Evolutionary conservation across 805 yeast genomes (phyloP).

Genomic region (Scheffersomyces ergatensis): DNA sequence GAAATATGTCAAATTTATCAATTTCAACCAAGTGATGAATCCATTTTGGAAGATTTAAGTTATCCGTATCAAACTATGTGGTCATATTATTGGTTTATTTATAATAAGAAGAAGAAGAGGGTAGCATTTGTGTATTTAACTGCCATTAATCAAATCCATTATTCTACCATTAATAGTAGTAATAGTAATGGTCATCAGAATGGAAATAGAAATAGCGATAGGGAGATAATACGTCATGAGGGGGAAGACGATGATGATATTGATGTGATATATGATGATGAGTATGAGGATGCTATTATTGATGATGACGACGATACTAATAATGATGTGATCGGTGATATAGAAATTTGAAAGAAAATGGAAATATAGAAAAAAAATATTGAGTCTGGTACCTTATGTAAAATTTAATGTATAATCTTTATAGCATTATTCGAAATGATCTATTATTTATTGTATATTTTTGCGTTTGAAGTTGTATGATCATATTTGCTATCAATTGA

Average conservation of each 20-base stretch:
- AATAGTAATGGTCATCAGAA: slow-evolving; percentile 10
- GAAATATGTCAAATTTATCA: slow-evolving; percentile 62
- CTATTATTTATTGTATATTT: no score
- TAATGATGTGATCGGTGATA: slow-evolving; percentile 35
- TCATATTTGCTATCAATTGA: no score
- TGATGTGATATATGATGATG: slow-evolving; percentile 22
- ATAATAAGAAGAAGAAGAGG: slow-evolving; percentile 86
- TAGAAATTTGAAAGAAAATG: slow-evolving; percentile 25
- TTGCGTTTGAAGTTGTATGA: no score
- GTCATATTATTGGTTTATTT: slow-evolving; percentile 87
- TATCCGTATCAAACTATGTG: slow-evolving; percentile 53
- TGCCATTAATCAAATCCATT: slow-evolving; percentile 40
- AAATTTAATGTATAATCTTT: no score
- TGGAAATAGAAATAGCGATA: slow-evolving; percentile 8
- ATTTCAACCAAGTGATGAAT: slow-evolving; percentile 57
- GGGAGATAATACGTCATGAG: slow-evolving; percentile 10
- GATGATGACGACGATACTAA: slow-evolving; percentile 21
- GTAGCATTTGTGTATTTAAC: slow-evolving; percentile 82
- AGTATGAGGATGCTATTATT: slow-evolving; percentile 19
- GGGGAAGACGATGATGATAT: slow-evolving; percentile 24
- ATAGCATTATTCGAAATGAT: no score
- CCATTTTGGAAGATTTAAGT: slow-evolving; percentile 59
- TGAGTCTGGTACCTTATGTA: no score
- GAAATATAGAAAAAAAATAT: no score
- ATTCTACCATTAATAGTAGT: slow-evolving; percentile 26